A percentile compares a stretch with the other conserved stretches of the same genome.
phyloP scores from a whole-genome alignment of 1,139 yeast genomes.

The Candida sanyaensis region DNA sequence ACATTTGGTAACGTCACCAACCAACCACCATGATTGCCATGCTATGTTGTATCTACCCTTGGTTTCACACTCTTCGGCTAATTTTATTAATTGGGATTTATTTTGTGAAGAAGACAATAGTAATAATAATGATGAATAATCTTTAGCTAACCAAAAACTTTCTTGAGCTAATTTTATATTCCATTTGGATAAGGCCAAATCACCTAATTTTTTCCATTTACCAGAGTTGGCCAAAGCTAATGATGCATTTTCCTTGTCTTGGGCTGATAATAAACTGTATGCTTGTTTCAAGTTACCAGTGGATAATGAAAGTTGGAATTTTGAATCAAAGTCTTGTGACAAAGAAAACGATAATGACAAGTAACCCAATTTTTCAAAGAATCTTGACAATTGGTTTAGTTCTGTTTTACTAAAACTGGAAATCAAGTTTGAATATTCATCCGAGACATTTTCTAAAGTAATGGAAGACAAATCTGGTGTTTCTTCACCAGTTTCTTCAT shows the following conservation, averaged over 20 bases:
- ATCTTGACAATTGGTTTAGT: slow-evolving; percentile 80
- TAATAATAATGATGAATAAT: slow-evolving; percentile 77
- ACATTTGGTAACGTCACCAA: slow-evolving; percentile 69
- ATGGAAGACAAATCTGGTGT: slow-evolving; percentile 53
- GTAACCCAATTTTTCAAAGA: slow-evolving; percentile 90
- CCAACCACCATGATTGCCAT: slow-evolving; percentile 87
- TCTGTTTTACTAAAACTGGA: slow-evolving; percentile 65
- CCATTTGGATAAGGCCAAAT: slow-evolving; percentile 77
- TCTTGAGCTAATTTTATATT: slow-evolving; percentile 79
- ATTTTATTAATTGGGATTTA: slow-evolving; percentile 53
- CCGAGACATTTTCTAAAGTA: slow-evolving; percentile 64
- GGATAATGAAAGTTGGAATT: slow-evolving; percentile 71
- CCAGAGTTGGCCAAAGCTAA: slow-evolving; percentile 35
- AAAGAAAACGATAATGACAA: slow-evolving; percentile 78
- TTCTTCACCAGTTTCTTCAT: slow-evolving; percentile 43
- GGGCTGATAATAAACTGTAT: slow-evolving; percentile 60
- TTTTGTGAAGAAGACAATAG: slow-evolving; percentile 83
- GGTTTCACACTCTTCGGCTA: slow-evolving; percentile 65
- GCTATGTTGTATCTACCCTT: slow-evolving; percentile 88
- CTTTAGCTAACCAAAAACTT: slow-evolving; percentile 79
- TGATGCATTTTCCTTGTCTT: slow-evolving; percentile 52
- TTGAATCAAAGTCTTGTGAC: slow-evolving; percentile 83
- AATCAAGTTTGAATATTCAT: slow-evolving; percentile 45
- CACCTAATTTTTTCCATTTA: slow-evolving; percentile 94
- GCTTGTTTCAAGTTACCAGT: slow-evolving; percentile 69